Evolutionary conservation across 352 stramenopile genomes (phyloP), one percentile per base, ranked within the genome.

Genomic region (Phytophthora citrophthora): DNA sequence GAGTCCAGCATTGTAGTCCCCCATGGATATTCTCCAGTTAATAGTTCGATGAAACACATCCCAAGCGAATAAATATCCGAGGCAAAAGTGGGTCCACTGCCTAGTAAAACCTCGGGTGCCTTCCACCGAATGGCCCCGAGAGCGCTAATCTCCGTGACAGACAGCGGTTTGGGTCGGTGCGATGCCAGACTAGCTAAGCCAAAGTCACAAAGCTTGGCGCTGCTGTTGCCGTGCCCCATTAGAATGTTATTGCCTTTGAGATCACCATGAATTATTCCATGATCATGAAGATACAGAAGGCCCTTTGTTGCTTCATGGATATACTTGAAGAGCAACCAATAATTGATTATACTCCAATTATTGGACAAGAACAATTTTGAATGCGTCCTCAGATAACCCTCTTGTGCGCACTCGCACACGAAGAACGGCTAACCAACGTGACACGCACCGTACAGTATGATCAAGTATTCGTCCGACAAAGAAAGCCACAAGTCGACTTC

Each of bases 371-470:
- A n/a, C n/a, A n/a, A n/a, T n/a, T n/a, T n/a, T n/a, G n/a, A n/a
- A n/a, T n/a, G n/a, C n/a, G 20, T 20, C 20, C 20, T 20, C 20
- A 20, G 20, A 34, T 13, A 10, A 12, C 29, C 29, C 11, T 15
- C 9, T 34, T 13, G 11, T 10, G 8, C 29, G 9, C 2, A 41
- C 49, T 63, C 55, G 23, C 44, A 56, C 1, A 63, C 32, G 12
- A 63, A 63, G n/a, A 63, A 50, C 3, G 34, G 34, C 9, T 26
- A 23, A 0, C 38, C 47, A 5, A 48, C 54, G 23, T 63, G 54
- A 4, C 44, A 49, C 2, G 23, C 54, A 5, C 55, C 45, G 16
- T 56, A 63, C 5, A 63, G 13, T 23, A 49, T 39, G 26, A 63
- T 23, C 2, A 63, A 12, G 13, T 41, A 32, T 49, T 44, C 34